Base-by-base conservation (phyloP, 108 stramenopile genomes). In the Pseudonitzschia multistriata region DNA sequence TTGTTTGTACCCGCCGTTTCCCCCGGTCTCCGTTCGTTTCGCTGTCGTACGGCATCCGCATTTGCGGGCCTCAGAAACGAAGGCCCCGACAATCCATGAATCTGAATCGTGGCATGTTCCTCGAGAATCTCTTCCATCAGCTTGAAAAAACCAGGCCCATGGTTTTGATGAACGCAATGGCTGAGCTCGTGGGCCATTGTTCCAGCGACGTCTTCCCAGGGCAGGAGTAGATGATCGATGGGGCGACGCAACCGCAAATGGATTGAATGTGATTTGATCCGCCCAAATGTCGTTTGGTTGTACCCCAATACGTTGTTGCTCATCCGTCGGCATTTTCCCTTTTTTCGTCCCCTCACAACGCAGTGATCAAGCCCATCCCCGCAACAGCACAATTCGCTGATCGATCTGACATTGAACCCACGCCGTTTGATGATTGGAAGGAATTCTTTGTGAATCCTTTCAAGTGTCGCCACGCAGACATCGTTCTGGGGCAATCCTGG, bases 381-480 rank as follows among this genome's bases (percentile, higher is more conserved):
- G 66, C 93, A 94, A 62, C 93, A 94, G 71, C 93, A 94, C 68
- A 94, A 67, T 73, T 94, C 93, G 1, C 88, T 77, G 1, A 94
- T 72, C 33, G 85, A 85, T n/a, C 36, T 25, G 27, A 94, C 78
- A 37, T 74, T 73, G 73, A 81, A 94, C 1, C 80, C 80, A 11
- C 93, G 77, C 3, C 78, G 61, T 71, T 74, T 61, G 29, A 85
- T 79, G 33, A 94, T 85, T 24, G 83, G 83, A 14, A 61, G 15
- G 68, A 91, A 94, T 77, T 94, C 93, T 19, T 61, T 63, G 27
- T 82, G 74, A 53, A 94, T 76, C 34, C 87, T 72, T 48, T 67
- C 56, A 17, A 94, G 74, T 14, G 89, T 78, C 42, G 67, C 65
- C 14, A 61, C 22, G 40, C 81, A 82, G 3, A 66, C 55, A 14